Evolutionary conservation across 805 yeast species (phyloP).

Genomic region (Wickerhamomyces sydowiorum): DNA sequence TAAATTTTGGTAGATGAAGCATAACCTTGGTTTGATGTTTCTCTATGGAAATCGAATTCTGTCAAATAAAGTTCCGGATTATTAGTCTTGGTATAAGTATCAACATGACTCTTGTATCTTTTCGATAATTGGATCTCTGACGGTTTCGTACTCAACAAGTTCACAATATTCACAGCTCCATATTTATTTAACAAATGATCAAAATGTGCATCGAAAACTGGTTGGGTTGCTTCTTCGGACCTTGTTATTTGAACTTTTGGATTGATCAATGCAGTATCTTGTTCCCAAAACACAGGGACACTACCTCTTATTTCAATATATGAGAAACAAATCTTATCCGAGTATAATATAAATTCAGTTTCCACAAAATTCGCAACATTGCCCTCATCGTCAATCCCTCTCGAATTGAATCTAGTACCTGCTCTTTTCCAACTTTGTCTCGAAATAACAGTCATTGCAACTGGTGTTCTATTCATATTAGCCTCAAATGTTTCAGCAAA

Average conservation of each 20-base stretch:
- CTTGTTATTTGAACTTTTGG: slow-evolving; percentile 89
- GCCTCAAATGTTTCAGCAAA: slow-evolving; percentile 75
- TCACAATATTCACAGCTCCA: slow-evolving; percentile 87
- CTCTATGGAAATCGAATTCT: slow-evolving; percentile 90
- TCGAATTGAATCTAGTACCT: slow-evolving; percentile 89
- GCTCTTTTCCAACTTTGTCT: slow-evolving; percentile 97
- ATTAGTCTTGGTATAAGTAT: slow-evolving; percentile 24
- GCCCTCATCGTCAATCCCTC: slow-evolving; percentile 92
- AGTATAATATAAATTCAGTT: slow-evolving; percentile 75
- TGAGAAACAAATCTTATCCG: slow-evolving; percentile 53
- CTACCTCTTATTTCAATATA: slow-evolving; percentile 92
- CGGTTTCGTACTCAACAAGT: slow-evolving; percentile 73
- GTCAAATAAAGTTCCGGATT: slow-evolving; percentile 50
- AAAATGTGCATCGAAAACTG: slow-evolving; percentile 82
- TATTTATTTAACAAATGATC: slow-evolving; percentile 62
- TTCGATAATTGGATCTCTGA: slow-evolving; percentile 70
- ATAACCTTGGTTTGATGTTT: slow-evolving; percentile 87
- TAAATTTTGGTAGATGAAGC: slow-evolving; percentile 71
- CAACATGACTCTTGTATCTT: slow-evolving; percentile 58
- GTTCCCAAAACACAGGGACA: slow-evolving; percentile 97
- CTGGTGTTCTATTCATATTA: slow-evolving; percentile 29
- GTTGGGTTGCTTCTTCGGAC: slow-evolving; percentile 87
- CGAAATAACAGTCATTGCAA: slow-evolving; percentile 71
- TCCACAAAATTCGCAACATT: slow-evolving; percentile 91
- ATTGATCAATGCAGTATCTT: slow-evolving; percentile 83